Base-by-base conservation (phyloP, 768 basidiomycete genomes). In the Baorangia bicolor region DNA sequence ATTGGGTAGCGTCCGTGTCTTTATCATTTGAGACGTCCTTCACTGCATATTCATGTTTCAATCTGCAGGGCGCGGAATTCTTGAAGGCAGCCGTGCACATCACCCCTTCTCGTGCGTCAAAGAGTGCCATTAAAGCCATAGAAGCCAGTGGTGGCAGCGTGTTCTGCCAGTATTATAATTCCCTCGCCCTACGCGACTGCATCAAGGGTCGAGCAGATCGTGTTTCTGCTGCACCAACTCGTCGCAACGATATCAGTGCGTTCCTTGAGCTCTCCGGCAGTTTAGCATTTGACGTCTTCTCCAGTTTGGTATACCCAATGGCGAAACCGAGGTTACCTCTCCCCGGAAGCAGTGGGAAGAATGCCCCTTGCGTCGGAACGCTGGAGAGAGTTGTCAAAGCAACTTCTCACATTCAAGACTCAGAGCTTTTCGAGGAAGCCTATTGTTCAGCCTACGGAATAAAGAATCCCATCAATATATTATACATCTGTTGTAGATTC, bases 151-250 rank as follows among this genome's bases (percentile, higher is more conserved):
- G 94, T 23, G 96, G 96, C 25, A 82, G 83, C 45, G 84, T 98
- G 34, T 84, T 88, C 43, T 94, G 94, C 75, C 88, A 92, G 67
- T 96, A 91, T 71, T 94, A 96, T 75, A 98, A 98, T 73, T 73
- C 81, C 20, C 80, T 97, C 33, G 87, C 91, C 1, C 81, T 98
- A 45, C 82, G 85, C 35, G 91, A 94, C 63, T 88, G 84, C 58
- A 71, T 92, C 58, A 84, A 89, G 61, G 86, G 85, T 5, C 80
- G 84, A 30, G 82, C 79, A 20, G 90, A 94, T 66, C 81, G 86
- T 51, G 73, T 80, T 53, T 76, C 82, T 50, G 94, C 94, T 11
- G 85, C 87, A 11, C 94, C 94, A 0, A 92, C 88, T n/a, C 85
- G 89, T 56, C 86, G 91, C 52, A 80, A 84, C 59, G 92, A 94